Percentiles rank a stretch among this genome's conserved stretches.
These are phyloP conservation scores for Cairneyella variabilis DNA, from an alignment of 495 filamentous ascomycete genomes.

Conservation along the genomic window DNA sequence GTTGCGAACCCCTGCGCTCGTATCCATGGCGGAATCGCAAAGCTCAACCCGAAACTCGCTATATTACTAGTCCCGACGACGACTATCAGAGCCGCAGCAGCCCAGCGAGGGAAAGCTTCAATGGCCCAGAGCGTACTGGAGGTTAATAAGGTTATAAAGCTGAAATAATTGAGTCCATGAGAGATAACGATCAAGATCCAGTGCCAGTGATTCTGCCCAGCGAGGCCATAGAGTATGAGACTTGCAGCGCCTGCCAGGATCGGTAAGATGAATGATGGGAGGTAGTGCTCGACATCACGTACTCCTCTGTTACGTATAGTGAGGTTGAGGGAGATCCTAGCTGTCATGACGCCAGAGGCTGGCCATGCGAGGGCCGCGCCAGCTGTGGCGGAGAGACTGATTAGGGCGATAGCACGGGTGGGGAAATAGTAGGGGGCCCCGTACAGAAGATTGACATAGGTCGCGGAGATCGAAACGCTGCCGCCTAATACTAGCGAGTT, in stretches of 20 bases:
- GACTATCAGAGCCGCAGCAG: constrained; percentile 11
- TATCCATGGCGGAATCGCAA: constrained; percentile 13
- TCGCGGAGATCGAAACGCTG: constrained; percentile 34
- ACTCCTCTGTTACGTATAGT: constrained; percentile 8
- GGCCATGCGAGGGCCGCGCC: constrained; percentile 33
- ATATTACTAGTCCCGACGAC: constrained; percentile 8
- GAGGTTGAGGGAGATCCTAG: background rate
- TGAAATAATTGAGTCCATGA: constrained; percentile 5
- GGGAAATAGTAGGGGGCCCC: constrained; percentile 33
- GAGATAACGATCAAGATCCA: background rate
- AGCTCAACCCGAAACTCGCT: constrained; percentile 10
- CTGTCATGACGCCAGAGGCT: constrained; percentile 23
- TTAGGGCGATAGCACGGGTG: constrained; percentile 29
- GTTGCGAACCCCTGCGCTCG: constrained; percentile 3
- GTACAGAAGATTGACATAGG: constrained; percentile 33
- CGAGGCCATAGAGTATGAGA: constrained; percentile 9
- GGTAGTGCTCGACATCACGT: constrained; percentile 17
- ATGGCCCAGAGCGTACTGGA: constrained; percentile 17
- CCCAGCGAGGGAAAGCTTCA: constrained; percentile 21
- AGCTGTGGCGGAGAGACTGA: constrained; percentile 33
- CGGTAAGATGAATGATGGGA: constrained; percentile 14
- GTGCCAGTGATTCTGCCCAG: background rate
- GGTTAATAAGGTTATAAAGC: background rate
- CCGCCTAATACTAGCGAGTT: constrained; percentile 36
- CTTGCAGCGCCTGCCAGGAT: background rate